Conservation (phyloP, 306 rosid genomes). For the Cucurbita argyrosperma region DNA sequence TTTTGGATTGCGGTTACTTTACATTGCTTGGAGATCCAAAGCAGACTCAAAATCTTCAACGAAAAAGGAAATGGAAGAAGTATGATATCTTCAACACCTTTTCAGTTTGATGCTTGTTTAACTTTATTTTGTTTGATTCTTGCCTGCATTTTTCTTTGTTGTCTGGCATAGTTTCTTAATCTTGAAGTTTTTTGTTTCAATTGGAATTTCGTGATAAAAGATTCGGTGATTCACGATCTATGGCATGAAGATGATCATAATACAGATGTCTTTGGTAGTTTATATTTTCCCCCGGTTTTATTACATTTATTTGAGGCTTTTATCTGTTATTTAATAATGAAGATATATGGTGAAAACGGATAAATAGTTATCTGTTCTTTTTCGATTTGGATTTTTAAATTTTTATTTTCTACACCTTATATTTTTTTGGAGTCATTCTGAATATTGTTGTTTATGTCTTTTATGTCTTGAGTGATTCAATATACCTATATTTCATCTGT, state of each 20-base stretch:
- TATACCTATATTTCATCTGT: background rate
- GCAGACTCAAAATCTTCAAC: slow-evolving; percentile 84
- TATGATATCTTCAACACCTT: slow-evolving; percentile 15
- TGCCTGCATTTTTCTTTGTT: background rate
- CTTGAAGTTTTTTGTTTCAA: background rate
- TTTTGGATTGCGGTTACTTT: slow-evolving; percentile 81
- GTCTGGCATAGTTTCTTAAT: background rate
- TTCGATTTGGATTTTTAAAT: background rate
- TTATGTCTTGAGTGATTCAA: background rate
- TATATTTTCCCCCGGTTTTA: too few species aligned
- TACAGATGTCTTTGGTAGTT: background rate
- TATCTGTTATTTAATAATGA: background rate
- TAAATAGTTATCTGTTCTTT: background rate
- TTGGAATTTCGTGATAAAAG: background rate
- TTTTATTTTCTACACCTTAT: background rate
- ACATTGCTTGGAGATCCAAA: slow-evolving; percentile 97
- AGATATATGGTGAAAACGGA: background rate
- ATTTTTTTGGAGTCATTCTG: background rate
- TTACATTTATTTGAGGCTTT: background rate
- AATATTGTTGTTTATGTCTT: background rate
- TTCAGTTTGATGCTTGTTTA: background rate
- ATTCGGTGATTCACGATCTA: background rate
- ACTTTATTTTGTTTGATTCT: background rate
- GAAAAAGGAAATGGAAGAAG: slow-evolving; percentile 98
- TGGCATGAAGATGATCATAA: background rate